A percentile compares a stretch with the other conserved stretches of the same genome.
Conservation (phyloP, 805 yeast genomes). For the Hanseniaspora singularis region DNA sequence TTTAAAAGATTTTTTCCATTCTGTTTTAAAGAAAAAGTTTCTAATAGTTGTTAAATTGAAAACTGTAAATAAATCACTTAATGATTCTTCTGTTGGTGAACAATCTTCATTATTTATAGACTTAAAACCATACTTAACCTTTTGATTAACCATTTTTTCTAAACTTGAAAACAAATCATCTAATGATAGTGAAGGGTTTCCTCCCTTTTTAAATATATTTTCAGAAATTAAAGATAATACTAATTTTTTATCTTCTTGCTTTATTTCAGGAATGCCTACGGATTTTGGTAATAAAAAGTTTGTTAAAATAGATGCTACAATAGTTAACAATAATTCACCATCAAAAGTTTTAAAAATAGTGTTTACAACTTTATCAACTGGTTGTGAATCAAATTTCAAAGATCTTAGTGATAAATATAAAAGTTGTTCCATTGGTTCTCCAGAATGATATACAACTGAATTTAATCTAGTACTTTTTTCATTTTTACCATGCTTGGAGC, state of each 20-base stretch:
- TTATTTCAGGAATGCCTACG: slow-evolving; percentile 1
- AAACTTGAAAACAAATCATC: slow-evolving; percentile 1
- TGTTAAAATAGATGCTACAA: not conserved
- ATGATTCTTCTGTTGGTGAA: slow-evolving; percentile 4
- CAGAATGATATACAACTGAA: not conserved
- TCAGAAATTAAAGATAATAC: not conserved
- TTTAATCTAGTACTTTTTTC: not conserved
- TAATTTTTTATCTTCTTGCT: not conserved
- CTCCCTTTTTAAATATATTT: not conserved
- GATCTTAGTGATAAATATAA: not conserved
- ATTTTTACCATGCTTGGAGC: not conserved
- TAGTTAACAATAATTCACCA: not conserved
- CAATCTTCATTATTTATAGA: not conserved
- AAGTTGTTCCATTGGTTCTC: not conserved
- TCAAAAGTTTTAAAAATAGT: slow-evolving; percentile 2
- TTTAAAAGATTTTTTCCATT: slow-evolving; percentile 4
- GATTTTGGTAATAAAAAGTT: slow-evolving; percentile 5
- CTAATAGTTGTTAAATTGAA: not conserved
- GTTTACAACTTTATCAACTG: not conserved
- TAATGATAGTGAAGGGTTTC: not conserved
- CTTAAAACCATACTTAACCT: not conserved
- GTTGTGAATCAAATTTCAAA: slow-evolving; percentile 1
- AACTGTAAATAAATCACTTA: not conserved
- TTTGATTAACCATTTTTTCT: not conserved
- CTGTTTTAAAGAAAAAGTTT: slow-evolving; percentile 5